phyloP scores from a whole-genome alignment of 164 flowering plant genomes.

The Buxus sempervirens region DNA sequence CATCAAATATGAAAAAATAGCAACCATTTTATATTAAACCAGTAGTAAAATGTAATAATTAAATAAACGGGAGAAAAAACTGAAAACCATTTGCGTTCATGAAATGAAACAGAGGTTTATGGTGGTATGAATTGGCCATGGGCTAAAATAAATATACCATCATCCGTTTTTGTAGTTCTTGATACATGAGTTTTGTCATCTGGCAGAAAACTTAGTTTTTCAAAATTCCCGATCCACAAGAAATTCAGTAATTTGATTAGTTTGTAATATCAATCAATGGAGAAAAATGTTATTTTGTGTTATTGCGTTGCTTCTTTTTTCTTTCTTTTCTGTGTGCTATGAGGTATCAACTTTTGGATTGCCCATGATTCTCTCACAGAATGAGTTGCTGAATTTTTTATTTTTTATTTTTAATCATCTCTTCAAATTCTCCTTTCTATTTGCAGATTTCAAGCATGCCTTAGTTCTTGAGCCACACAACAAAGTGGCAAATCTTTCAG shows the following conservation, averaged over 20 bases:
- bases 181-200: too few species aligned
- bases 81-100: background rate
- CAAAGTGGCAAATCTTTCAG: conserved; percentile 68
- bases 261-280: background rate
- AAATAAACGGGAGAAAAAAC: background rate
- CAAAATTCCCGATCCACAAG: background rate
- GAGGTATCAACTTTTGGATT: background rate
- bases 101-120: background rate
- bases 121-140: background rate
- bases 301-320: background rate
- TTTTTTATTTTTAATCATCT: background rate
- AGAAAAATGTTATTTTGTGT: background rate
- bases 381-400: too few species aligned
- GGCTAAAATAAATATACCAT: background rate
- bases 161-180: too few species aligned
- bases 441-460: conserved; percentile 93
- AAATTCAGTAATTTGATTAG: background rate
- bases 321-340: background rate
- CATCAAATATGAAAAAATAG: background rate
- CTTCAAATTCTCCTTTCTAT: background rate
- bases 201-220: background rate
- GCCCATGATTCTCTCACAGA: background rate
- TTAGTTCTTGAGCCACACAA: conserved; percentile 93
- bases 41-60: background rate
- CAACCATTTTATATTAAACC: background rate